These are phyloP conservation scores for Coemansia sp. DNA, from an alignment of 192 early-diverging fungal genomes.

Conservation along the genomic window DNA sequence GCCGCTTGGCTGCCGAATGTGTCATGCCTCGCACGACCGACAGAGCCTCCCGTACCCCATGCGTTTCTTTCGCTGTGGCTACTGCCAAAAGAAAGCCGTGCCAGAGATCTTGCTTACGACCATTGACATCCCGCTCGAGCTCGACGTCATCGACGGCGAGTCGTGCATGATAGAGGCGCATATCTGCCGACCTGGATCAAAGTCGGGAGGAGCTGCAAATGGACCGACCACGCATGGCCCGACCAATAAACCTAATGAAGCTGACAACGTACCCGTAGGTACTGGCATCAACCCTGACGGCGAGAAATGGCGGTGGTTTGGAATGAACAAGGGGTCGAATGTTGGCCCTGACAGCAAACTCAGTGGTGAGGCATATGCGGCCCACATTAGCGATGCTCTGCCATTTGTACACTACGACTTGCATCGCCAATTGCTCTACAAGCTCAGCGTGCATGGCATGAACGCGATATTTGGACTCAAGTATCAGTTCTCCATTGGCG, in stretches of 20 bases:
- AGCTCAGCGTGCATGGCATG: constrained; percentile 74
- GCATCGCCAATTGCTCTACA: constrained; percentile 80
- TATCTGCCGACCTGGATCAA: constrained; percentile 53
- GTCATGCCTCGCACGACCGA: constrained; percentile 70
- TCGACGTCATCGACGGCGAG: constrained; percentile 67
- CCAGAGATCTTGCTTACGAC: constrained; percentile 76
- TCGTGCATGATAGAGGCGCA: constrained; percentile 75
- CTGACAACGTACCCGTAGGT: neutral
- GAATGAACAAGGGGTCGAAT: constrained; percentile 8
- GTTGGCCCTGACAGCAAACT: constrained; percentile 46
- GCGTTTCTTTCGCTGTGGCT: constrained; percentile 63
- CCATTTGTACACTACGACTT: constrained; percentile 85
- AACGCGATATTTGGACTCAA: constrained; percentile 75
- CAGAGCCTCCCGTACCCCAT: constrained; percentile 72
- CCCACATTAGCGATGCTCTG: constrained; percentile 72
- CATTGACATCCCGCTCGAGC: constrained; percentile 71
- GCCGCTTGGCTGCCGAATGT: constrained; percentile 54
- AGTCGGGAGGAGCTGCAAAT: constrained; percentile 13
- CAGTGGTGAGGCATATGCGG: constrained; percentile 69
- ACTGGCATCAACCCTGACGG: neutral
- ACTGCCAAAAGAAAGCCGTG: constrained; percentile 73
- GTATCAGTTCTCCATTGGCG: constrained; percentile 60
- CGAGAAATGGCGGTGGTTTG: constrained; percentile 20
- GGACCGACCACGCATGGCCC: neutral
- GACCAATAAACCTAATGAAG: neutral